Percentiles rank a stretch among this genome's conserved stretches.
These are phyloP conservation scores for Colletotrichum brevisporum DNA, from an alignment of 2,329 filamentous ascomycete species.

Conservation along the genomic window DNA sequence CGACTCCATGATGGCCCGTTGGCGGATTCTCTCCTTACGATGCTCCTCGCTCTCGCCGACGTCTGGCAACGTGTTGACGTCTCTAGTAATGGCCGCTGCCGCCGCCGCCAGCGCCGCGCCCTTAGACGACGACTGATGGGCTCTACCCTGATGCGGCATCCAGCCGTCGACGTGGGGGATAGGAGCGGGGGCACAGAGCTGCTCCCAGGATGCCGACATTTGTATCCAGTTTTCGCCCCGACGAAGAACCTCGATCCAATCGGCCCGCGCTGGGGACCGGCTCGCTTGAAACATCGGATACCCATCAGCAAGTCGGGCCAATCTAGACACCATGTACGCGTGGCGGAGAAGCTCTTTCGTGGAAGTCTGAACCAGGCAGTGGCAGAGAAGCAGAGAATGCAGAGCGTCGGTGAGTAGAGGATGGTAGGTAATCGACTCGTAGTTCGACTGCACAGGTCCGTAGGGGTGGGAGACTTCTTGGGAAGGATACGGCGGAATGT, in stretches of 20 bases:
- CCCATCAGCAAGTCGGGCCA: conserved; percentile 81
- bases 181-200: conserved; percentile 74
- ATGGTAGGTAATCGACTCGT: conserved; percentile 82
- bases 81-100: conserved; percentile 52
- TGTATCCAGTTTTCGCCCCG: conserved; percentile 79
- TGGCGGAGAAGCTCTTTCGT: conserved; percentile 83
- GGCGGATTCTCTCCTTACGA: conserved; percentile 71
- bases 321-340: conserved; percentile 84
- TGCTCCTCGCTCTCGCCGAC: conserved; percentile 63
- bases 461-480: conserved; percentile 51
- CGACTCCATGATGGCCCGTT: conserved; percentile 77
- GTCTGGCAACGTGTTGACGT: conserved; percentile 47
- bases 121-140: conserved; percentile 47
- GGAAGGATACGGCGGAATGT: conserved; percentile 77
- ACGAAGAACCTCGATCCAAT: conserved; percentile 84
- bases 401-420: conserved; percentile 84
- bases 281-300: conserved; percentile 85
- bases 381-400: conserved; percentile 82
- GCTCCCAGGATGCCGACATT: conserved; percentile 77
- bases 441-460: conserved; percentile 52
- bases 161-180: conserved; percentile 55
- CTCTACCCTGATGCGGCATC: conserved; percentile 40
- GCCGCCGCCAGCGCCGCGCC: conserved; percentile 52
- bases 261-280: conserved; percentile 78
- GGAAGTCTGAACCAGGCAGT: conserved; percentile 85